A percentile compares a stretch with the other conserved stretches of the same genome.
Evolutionary conservation across 1,139 yeast genomes (phyloP).

Genomic region (Wickerhamomyces sp.): DNA sequence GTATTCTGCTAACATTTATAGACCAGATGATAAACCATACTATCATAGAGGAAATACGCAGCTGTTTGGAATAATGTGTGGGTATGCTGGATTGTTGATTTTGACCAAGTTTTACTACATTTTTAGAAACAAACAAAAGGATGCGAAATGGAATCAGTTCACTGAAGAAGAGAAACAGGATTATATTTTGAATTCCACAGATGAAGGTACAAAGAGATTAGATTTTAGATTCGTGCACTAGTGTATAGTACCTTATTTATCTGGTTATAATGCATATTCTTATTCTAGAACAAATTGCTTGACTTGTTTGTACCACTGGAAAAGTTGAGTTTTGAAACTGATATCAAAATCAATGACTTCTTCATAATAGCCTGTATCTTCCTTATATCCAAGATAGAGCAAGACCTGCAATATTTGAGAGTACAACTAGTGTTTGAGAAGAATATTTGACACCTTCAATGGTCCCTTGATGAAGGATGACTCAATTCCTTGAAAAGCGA

Average conservation of each 20-base stretch:
- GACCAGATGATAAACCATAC: conserved; percentile 48
- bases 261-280: too few species aligned
- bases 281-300: too few species aligned
- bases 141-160: conserved; percentile 36
- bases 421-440: too few species aligned
- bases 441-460: too few species aligned
- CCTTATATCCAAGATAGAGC: too few species aligned
- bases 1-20: conserved; percentile 47
- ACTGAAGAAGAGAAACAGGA: conserved; percentile 35
- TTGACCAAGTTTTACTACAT: conserved; percentile 23
- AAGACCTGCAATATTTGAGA: too few species aligned
- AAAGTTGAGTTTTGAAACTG: too few species aligned
- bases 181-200: conserved; percentile 33
- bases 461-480: too few species aligned
- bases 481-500: too few species aligned
- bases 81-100: not conserved
- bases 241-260: not conserved
- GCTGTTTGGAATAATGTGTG: conserved; percentile 26
- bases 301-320: too few species aligned
- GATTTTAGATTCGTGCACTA: conserved; percentile 31
- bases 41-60: conserved; percentile 49
- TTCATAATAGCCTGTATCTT: too few species aligned
- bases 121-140: conserved; percentile 35
- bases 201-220: conserved; percentile 41
- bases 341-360: too few species aligned